A percentile compares a stretch with the other conserved stretches of the same genome.
Conservation (phyloP, 192 early-diverging fungal species). For the Rhizoclosmatium sp. region DNA sequence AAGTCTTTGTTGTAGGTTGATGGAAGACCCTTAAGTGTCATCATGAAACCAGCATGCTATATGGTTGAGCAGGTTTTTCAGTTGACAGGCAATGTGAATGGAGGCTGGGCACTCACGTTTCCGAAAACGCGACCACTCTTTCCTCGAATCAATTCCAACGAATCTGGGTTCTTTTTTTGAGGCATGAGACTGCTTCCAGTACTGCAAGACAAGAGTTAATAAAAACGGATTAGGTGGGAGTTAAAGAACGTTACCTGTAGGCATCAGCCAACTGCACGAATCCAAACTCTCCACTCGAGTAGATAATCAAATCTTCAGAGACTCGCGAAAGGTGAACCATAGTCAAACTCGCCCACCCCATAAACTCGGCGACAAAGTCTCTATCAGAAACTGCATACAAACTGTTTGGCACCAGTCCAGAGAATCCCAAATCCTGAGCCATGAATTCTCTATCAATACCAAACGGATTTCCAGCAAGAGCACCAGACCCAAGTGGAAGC, state of each 20-base stretch:
- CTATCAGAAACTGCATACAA: conserved; percentile 92
- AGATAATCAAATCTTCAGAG: conserved; percentile 96
- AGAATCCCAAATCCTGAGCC: conserved; percentile 88
- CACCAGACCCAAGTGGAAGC: conserved; percentile 91
- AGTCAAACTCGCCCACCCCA: conserved; percentile 90
- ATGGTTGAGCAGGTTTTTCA: not conserved
- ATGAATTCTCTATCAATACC: conserved; percentile 91
- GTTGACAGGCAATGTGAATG: not conserved
- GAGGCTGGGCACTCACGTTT: conserved; percentile 54
- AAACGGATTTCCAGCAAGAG: conserved; percentile 97
- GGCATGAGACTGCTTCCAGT: conserved; percentile 99
- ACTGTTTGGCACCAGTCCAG: conserved; percentile 85
- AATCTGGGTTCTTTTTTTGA: conserved; percentile 99
- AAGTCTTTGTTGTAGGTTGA: conserved; percentile 99
- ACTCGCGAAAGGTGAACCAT: conserved; percentile 92
- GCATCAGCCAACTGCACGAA: conserved; percentile 96
- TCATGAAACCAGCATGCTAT: conserved; percentile 83
- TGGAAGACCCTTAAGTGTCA: conserved; percentile 97
- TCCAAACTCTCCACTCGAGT: conserved; percentile 90
- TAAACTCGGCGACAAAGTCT: conserved; percentile 97
- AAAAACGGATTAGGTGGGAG: not conserved
- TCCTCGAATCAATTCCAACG: conserved; percentile 92
- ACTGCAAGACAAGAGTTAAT: conserved; percentile 51
- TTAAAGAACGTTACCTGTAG: conserved; percentile 67
- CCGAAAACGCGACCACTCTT: conserved; percentile 98